phyloP scores from a whole-genome alignment of 495 filamentous ascomycete genomes.

The Rhypophila decipiens region DNA sequence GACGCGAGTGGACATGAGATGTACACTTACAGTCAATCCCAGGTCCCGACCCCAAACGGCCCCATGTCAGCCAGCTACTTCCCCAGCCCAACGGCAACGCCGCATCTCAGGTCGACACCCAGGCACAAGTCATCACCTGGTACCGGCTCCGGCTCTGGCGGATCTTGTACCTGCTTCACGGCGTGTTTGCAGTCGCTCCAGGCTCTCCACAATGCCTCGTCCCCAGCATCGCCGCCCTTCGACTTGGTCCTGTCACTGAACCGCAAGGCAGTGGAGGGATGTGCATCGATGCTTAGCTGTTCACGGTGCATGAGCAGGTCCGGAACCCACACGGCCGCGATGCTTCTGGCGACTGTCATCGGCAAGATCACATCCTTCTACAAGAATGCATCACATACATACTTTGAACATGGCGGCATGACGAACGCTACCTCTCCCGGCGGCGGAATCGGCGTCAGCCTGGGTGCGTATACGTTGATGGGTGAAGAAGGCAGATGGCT shows the following conservation, averaged over 20 bases:
- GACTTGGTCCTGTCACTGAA: constrained; percentile 40
- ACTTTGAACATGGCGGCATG: constrained; percentile 24
- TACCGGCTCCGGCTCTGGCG: constrained; percentile 11
- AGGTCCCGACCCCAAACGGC: constrained; percentile 24
- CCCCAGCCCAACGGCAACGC: constrained; percentile 30
- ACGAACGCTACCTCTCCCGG: constrained; percentile 17
- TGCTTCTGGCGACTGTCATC: constrained; percentile 43
- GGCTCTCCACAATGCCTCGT: constrained; percentile 40
- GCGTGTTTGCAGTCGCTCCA: constrained; percentile 40
- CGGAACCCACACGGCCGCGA: constrained; percentile 36
- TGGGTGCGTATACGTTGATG: constrained; percentile 38
- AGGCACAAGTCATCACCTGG: constrained; percentile 25
- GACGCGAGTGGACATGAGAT: constrained; percentile 20
- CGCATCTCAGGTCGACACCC: constrained; percentile 22
- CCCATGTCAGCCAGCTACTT: constrained; percentile 26
- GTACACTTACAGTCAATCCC: constrained; percentile 22
- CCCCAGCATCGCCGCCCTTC: constrained; percentile 30
- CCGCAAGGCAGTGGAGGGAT: constrained; percentile 42
- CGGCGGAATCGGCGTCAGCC: constrained; percentile 27
- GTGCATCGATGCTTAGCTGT: constrained; percentile 39
- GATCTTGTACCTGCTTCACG: constrained; percentile 40
- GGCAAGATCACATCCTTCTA: constrained; percentile 43
- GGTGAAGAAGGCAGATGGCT: constrained; percentile 38
- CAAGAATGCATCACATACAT: constrained; percentile 32
- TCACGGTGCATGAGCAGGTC: constrained; percentile 32